Base-by-base conservation (phyloP, 805 yeast genomes). In the Suhomyces vadensis region DNA sequence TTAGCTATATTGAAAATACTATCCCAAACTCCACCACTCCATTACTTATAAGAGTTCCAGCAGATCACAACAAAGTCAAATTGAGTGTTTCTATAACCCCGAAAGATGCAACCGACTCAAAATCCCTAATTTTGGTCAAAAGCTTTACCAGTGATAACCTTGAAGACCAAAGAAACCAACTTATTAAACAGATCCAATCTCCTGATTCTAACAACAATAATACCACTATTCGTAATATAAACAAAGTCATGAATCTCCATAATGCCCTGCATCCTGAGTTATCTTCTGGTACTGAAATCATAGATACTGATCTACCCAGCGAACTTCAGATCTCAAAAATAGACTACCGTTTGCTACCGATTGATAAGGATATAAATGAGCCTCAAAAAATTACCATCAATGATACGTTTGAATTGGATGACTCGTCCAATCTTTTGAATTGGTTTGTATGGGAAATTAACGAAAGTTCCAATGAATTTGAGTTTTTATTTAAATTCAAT, bases 71-170 rank as follows among this genome's bases (percentile, higher is more conserved):
- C 45, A 54, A 52, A 44, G 24, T 69, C 29, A 69, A 69, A 44
- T 48, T 70, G 10, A 62, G 53, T 35, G 52, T 70, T 6, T 49
- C 63, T 1, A 53, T 64, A 2, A 50, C 51, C n/a, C 52, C 55
- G 4, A 31, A 21, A 10, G 35, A 38, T 1, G n/a, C 40, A 0
- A 38, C 25, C 20, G 39, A 42, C 10, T 43, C 39, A 23, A 57
- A 56, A 27, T 51, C 62, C 14, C 49, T 71, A n/a, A 47, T 66
- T 0, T 65, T 71, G 10, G 61, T 66, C 8, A 71, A 71, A 37
- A 50, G 68, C 1, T 49, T 47, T 9, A 41, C 49, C n/a, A 48
- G 47, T 19, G 44, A 44, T 16, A 45, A 49, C 10, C 35, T 43
- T 2, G 46, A 46, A 2, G 27, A 37, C 4, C 47, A 61, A 3